Percentiles rank a stretch among this genome's conserved stretches.
These are phyloP conservation scores for Knufia fluminis DNA, from an alignment of 2,329 filamentous ascomycete species.

Conservation along the genomic window DNA sequence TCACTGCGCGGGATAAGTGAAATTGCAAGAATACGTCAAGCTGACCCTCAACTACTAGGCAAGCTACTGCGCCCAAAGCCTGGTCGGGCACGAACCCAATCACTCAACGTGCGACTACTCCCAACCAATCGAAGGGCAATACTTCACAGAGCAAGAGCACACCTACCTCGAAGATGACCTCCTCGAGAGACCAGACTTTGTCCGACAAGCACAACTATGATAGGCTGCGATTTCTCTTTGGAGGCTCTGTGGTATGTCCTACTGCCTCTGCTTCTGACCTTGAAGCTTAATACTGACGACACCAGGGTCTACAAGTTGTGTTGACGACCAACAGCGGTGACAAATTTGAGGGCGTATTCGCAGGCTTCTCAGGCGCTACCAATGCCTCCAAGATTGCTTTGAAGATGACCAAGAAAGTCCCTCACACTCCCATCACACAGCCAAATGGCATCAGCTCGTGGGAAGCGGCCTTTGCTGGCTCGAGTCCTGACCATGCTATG, in stretches of 20 bases:
- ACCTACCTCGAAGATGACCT: slow-evolving; percentile 26
- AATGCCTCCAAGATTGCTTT: slow-evolving; percentile 48
- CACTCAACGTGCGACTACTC: slow-evolving; percentile 45
- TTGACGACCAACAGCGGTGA: slow-evolving; percentile 54
- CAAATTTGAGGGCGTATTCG: slow-evolving; percentile 52
- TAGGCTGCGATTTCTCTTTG: slow-evolving; percentile 49
- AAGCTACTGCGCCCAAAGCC: slow-evolving; percentile 40
- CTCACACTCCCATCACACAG: slow-evolving; percentile 29
- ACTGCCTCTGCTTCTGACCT: neutral
- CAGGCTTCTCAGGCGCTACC: slow-evolving; percentile 44
- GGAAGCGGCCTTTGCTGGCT: slow-evolving; percentile 33
- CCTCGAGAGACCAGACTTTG: slow-evolving; percentile 41
- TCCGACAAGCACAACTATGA: slow-evolving; percentile 52
- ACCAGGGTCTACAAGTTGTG: slow-evolving; percentile 46
- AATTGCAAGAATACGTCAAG: neutral
- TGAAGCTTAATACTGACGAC: slow-evolving; percentile 8
- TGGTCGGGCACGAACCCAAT: slow-evolving; percentile 56
- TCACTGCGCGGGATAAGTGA: neutral
- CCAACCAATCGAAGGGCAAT: slow-evolving; percentile 46
- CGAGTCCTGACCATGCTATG: slow-evolving; percentile 43
- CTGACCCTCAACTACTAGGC: neutral
- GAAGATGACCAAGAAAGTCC: slow-evolving; percentile 55
- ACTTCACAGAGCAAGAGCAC: slow-evolving; percentile 35
- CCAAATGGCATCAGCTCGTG: slow-evolving; percentile 35
- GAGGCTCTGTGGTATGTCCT: slow-evolving; percentile 48